Percentiles rank a stretch among this genome's conserved stretches.
Evolutionary conservation across 2,329 filamentous ascomycete species (phyloP).

Genomic region (Fusarium verrucosum): DNA sequence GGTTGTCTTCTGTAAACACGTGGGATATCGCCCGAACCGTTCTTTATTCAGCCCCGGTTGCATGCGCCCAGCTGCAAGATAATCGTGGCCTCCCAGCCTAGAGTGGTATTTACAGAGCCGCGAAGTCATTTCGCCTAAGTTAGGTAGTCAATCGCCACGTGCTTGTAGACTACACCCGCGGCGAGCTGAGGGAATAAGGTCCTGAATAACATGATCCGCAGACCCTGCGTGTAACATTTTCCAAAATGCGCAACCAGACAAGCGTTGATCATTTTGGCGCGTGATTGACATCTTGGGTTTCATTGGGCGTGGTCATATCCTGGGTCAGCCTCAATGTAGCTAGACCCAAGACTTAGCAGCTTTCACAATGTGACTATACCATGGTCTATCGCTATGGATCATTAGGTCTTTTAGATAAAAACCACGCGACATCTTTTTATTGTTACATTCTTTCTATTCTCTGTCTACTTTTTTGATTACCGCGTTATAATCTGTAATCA

Average conservation of each 20-base stretch:
- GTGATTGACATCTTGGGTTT: not conserved
- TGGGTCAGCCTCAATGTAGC: not conserved
- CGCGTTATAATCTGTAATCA: rapidly evolving
- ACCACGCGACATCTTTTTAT: constrained; percentile 1
- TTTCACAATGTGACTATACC: not conserved
- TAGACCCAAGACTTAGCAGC: not conserved
- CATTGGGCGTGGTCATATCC: not conserved
- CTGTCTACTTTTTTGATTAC: not conserved
- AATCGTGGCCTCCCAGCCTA: not conserved
- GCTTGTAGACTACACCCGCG: not conserved
- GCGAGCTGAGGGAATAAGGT: not conserved
- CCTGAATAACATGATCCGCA: not conserved
- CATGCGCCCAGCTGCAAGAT: not conserved
- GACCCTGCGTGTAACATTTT: not conserved
- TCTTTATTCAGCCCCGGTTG: too few relatives aligned
- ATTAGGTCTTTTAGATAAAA: not conserved
- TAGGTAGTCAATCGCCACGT: not conserved
- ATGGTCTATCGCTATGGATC: constrained; percentile 1
- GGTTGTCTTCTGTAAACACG: too few relatives aligned
- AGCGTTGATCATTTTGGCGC: not conserved
- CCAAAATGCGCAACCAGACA: not conserved
- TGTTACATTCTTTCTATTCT: not conserved
- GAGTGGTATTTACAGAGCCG: too few relatives aligned
- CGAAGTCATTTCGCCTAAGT: not conserved
- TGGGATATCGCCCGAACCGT: too few relatives aligned